Conservation (phyloP, 768 basidiomycete species). For the Tylopilus balloui region DNA sequence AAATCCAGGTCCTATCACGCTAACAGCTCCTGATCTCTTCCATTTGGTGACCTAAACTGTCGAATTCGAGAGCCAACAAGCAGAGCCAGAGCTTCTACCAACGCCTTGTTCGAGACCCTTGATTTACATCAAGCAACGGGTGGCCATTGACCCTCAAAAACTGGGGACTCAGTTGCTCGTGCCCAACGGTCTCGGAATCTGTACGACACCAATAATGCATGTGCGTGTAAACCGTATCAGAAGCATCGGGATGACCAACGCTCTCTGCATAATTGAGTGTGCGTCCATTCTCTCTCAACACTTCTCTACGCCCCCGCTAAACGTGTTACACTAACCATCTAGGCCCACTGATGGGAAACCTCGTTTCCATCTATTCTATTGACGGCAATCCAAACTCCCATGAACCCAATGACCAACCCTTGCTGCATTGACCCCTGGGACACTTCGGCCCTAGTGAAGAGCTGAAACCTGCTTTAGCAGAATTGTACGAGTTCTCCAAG, state of each 20-base stretch:
- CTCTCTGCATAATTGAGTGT: constrained; percentile 14
- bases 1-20: constrained; percentile 18
- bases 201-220: constrained; percentile 2
- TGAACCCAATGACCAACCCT: constrained; percentile 4
- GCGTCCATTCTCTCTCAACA: constrained; percentile 26
- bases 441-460: neutral
- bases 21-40: constrained; percentile 27
- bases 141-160: constrained; percentile 17
- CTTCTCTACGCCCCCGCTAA: constrained; percentile 27
- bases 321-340: constrained; percentile 6
- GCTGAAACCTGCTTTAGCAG: neutral
- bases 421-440: constrained; percentile 7
- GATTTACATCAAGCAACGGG: constrained; percentile 16
- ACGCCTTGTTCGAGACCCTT: constrained; percentile 15
- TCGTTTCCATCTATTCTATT: constrained; percentile 4
- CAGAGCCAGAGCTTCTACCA: constrained; percentile 2
- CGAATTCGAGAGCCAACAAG: constrained; percentile 18
- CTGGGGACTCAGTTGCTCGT: constrained; percentile 8
- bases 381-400: constrained; percentile 8
- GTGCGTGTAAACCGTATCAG: constrained; percentile 18
- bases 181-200: constrained; percentile 11
- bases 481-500: neutral
- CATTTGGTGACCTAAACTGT: constrained; percentile 25
- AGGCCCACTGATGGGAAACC: constrained; percentile 8
- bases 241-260: constrained; percentile 19